Evolutionary conservation across 352 stramenopile genomes (phyloP).

Genomic region (Lagenidium giganteum): DNA sequence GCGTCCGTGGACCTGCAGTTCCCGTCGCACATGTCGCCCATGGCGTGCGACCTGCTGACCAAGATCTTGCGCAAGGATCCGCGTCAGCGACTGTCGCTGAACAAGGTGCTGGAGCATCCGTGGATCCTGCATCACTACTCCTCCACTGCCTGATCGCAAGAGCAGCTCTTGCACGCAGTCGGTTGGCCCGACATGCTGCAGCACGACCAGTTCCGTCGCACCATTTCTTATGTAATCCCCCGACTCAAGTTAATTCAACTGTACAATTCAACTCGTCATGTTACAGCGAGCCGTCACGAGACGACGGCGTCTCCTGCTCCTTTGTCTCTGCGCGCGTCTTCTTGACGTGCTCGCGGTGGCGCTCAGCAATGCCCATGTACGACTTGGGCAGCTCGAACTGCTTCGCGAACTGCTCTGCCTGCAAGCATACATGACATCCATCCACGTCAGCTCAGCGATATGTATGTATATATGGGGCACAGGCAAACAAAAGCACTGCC

Average conservation of each 20-base stretch:
- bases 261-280: too few relatives aligned
- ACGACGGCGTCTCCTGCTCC: conserved; percentile 6
- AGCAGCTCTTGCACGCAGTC: too few relatives aligned
- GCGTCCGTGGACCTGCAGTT: conserved; percentile 95
- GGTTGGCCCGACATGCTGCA: too few relatives aligned
- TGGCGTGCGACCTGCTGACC: conserved; percentile 93
- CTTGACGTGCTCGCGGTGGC: conserved; percentile 33
- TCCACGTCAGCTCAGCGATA: background rate
- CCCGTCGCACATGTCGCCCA: conserved; percentile 86
- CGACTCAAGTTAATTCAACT: too few relatives aligned
- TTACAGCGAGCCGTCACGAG: too few relatives aligned
- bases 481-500: background rate
- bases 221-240: too few relatives aligned
- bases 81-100: conserved; percentile 88
- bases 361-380: conserved; percentile 65
- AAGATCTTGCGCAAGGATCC: conserved; percentile 96
- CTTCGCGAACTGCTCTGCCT: conserved; percentile 65
- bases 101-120: conserved; percentile 91
- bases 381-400: conserved; percentile 69
- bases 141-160: too few relatives aligned
- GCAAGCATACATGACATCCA: conserved; percentile 1
- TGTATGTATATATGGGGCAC: background rate
- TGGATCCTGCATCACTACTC: conserved; percentile 91
- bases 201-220: too few relatives aligned
- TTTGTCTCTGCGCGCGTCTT: conserved; percentile 14